These are phyloP conservation scores for Climacium dendroides DNA, from an alignment of 225 moss, liverwort and hornwort genomes.

Conservation along the genomic window DNA sequence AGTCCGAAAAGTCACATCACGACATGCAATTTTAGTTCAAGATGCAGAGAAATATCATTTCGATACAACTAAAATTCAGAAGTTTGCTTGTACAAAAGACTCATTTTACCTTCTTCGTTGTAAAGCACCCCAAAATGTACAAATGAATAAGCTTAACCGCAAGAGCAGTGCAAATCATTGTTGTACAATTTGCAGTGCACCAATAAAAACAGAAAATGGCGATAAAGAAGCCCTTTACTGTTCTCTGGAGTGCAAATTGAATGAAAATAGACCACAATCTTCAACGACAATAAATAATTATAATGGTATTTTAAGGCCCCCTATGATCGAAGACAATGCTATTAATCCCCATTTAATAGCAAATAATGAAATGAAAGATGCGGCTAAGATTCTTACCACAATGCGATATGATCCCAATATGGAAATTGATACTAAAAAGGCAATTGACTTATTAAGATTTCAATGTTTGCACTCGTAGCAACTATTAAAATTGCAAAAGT, in stretches of 20 bases:
- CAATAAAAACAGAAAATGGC: background rate
- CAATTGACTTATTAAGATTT: too few relatives aligned
- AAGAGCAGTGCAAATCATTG: background rate
- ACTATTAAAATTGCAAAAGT: too few relatives aligned
- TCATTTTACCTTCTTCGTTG: background rate
- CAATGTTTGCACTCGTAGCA: background rate
- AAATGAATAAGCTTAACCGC: accelerated
- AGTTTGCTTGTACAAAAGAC: background rate
- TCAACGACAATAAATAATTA: background rate
- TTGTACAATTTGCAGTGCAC: background rate
- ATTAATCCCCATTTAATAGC: accelerated
- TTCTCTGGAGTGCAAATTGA: background rate
- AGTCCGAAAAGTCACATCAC: background rate
- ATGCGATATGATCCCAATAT: background rate
- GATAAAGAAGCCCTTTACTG: background rate
- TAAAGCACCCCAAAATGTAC: background rate
- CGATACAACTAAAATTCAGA: background rate
- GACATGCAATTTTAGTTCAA: background rate
- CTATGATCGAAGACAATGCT: too few relatives aligned
- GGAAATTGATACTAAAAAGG: accelerated
- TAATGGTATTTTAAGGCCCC: accelerated
- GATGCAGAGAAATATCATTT: background rate
- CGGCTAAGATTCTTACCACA: accelerated
- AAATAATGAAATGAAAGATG: too few relatives aligned
- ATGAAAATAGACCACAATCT: accelerated